Base-by-base conservation (phyloP, 225 moss, liverwort and hornwort genomes). In the Ulota crispa region DNA sequence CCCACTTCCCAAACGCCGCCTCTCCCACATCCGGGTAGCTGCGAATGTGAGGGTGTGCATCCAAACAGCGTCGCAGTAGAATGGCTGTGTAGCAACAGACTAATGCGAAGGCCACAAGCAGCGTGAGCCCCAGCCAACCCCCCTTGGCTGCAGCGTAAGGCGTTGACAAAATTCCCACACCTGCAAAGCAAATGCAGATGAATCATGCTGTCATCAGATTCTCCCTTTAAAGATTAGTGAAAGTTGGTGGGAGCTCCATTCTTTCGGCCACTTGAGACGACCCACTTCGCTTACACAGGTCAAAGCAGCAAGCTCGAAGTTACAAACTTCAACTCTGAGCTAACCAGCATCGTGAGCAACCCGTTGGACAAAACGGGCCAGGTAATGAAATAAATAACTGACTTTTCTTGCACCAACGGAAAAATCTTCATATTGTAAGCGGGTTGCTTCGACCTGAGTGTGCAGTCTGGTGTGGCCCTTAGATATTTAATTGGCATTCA, bases 111-210 rank as follows among this genome's bases (percentile, higher is more conserved):
- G 73, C 73, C 10, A 95, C 63, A 5, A 98, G 93, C 36, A 95
- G 83, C 47, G 36, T 21, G 39, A 95, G 73, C 4, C 86, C 89
- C 26, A 93, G 21, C 97, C 97, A 98, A 14, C 97, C 97, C 24
- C 97, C 97, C 54, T 92, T 77, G 3, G 97, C 85, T 50, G 90
- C 87, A 1, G 95, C 97, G 32, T 93, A 98, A 6, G 97, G 94
- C 32, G 95, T 98, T 39, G 97, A 98, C 15, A 98, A 68, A 75
- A 98, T 95, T 60, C 97, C 95, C 32, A 98, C 95, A 59, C 97
- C 97, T 98, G 95, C 68, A 72, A 34, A 52, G 20, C 42, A 27
- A 45, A 79, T 41, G 55, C 14, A 16, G 26, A 52, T 43, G 36
- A 43, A 31, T 54, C 47, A 83, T 5, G 15, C 34, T 55, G 31